phyloP scores from a whole-genome alignment of 2,329 filamentous ascomycete species.

The Daldinia sp. region DNA sequence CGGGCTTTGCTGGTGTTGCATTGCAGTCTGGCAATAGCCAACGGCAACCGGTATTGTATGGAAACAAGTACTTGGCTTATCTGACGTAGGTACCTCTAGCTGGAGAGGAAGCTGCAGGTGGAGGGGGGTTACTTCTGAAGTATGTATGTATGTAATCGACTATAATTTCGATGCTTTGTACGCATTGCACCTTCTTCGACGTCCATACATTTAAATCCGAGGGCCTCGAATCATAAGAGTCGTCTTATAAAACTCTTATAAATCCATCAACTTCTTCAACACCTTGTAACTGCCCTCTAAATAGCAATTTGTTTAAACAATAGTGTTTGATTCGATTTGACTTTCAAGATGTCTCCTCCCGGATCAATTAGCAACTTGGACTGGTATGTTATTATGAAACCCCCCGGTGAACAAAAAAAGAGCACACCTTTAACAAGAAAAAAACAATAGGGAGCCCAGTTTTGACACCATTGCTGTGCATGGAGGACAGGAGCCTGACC shows the following conservation, averaged over 20 bases:
- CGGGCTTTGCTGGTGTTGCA: constrained; percentile 44
- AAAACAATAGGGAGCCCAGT: constrained; percentile 45
- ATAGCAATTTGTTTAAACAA: not conserved
- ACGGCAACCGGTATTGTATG: constrained; percentile 30
- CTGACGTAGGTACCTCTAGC: constrained; percentile 29
- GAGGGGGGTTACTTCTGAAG: constrained; percentile 19
- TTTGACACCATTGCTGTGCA: constrained; percentile 51
- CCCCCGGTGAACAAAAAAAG: constrained; percentile 8
- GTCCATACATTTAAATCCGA: constrained; percentile 38
- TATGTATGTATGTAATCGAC: constrained; percentile 27
- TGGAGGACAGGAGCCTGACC: constrained; percentile 52
- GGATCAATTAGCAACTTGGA: constrained; percentile 52
- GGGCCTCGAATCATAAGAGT: constrained; percentile 26
- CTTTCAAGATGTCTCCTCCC: constrained; percentile 48
- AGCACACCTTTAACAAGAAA: constrained; percentile 36
- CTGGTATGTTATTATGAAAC: constrained; percentile 45
- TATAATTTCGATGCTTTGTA: constrained; percentile 1
- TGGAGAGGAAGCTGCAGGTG: constrained; percentile 22
- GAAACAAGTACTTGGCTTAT: constrained; percentile 36
- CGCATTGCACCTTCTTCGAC: constrained; percentile 17
- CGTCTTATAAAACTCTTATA: not conserved
- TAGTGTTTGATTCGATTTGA: constrained; percentile 5
- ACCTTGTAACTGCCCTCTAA: constrained; percentile 5
- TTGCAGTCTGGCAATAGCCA: constrained; percentile 38
- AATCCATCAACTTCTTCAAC: constrained; percentile 12